A percentile compares a stretch with the other conserved stretches of the same genome.
phyloP scores from a whole-genome alignment of 2,329 filamentous ascomycete species.

The Thermothelomyces thermophilus region DNA sequence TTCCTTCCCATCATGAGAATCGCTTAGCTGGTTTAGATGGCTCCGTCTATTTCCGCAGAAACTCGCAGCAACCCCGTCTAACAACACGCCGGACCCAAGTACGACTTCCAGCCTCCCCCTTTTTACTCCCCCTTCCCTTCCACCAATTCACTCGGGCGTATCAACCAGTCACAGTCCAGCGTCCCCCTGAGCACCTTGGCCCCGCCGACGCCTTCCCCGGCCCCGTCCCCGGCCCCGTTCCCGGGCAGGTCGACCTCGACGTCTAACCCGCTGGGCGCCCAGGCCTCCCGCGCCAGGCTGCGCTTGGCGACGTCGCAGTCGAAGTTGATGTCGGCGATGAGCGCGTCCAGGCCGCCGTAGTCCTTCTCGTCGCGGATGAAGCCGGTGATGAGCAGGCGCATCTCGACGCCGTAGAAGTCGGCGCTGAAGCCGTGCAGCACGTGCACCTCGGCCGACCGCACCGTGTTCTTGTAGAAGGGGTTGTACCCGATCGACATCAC shows the following conservation, averaged over 20 bases:
- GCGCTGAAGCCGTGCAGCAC: conserved; percentile 68
- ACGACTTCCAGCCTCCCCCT: not conserved
- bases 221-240: not conserved
- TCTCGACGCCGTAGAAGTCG: conserved; percentile 79
- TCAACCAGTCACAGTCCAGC: conserved; percentile 37
- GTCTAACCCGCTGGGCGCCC: conserved; percentile 39
- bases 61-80: not conserved
- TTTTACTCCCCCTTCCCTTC: not conserved
- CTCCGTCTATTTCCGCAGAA: not conserved
- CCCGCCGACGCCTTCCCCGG: not conserved
- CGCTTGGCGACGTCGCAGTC: conserved; percentile 77
- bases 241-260: conserved; percentile 18
- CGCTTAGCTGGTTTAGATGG: not conserved
- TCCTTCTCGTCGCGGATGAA: conserved; percentile 87
- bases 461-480: conserved; percentile 90
- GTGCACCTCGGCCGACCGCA: conserved; percentile 83
- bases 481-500: conserved; percentile 96
- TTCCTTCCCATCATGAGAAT: not conserved
- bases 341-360: conserved; percentile 74
- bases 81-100: not conserved
- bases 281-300: conserved; percentile 64
- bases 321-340: conserved; percentile 80
- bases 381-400: conserved; percentile 75
- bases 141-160: conserved; percentile 22
- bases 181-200: conserved; percentile 20